Evolutionary conservation across 352 stramenopile species (phyloP).

Genomic region (Pythium oligandrum): DNA sequence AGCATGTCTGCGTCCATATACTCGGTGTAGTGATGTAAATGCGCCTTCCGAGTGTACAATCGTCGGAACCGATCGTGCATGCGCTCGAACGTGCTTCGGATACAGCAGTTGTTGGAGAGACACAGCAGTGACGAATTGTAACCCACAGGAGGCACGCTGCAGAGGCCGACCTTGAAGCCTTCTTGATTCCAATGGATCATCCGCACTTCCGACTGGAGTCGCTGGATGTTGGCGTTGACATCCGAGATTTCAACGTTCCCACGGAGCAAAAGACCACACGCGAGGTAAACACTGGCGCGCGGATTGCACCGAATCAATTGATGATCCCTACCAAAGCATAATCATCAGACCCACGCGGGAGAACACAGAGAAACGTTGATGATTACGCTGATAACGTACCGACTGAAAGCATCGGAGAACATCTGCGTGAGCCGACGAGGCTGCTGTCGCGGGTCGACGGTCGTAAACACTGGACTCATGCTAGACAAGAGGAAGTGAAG

Average conservation of each 20-base stretch:
- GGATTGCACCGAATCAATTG: conserved; percentile 78
- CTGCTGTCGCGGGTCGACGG: conserved; percentile 41
- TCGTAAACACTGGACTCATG: conserved; percentile 58
- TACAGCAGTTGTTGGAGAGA: conserved; percentile 87
- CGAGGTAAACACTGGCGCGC: conserved; percentile 69
- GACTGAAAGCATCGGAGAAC: conserved; percentile 62
- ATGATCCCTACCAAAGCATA: conserved; percentile 33
- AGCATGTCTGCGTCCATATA: conserved; percentile 65
- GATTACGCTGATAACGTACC: conserved; percentile 18
- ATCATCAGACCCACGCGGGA: conserved; percentile 8
- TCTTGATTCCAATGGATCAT: conserved; percentile 91
- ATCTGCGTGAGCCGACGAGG: conserved; percentile 53
- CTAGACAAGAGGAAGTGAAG: conserved; percentile 97
- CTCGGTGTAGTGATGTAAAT: conserved; percentile 87
- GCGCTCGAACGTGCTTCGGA: conserved; percentile 75
- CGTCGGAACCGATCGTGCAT: conserved; percentile 72
- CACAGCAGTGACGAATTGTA: conserved; percentile 67
- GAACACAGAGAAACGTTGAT: neutral
- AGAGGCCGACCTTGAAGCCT: conserved; percentile 88
- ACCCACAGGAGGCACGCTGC: conserved; percentile 51
- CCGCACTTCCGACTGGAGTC: conserved; percentile 68
- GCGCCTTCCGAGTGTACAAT: conserved; percentile 72
- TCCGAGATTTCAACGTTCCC: conserved; percentile 85
- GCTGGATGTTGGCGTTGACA: conserved; percentile 86
- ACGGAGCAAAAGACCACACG: conserved; percentile 80